Percentiles rank a stretch among this genome's conserved stretches.
Conservation (phyloP, 1,284 basidiomycete genomes). For the Crepidotus sp. region DNA sequence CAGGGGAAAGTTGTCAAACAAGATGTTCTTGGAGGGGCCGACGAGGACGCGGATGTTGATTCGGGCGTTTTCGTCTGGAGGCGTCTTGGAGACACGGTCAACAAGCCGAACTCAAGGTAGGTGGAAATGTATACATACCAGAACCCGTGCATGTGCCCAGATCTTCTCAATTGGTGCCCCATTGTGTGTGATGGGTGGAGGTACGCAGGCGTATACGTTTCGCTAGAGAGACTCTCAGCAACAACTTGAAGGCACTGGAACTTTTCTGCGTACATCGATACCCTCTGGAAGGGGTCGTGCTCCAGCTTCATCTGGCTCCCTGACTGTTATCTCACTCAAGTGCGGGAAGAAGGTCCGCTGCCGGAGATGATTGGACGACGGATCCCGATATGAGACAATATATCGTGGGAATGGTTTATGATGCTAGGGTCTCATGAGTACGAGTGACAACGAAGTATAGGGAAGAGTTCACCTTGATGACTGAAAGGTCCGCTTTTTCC, state of each 20-base stretch:
- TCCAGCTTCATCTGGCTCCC: conserved; percentile 1
- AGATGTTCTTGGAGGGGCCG: conserved; percentile 7
- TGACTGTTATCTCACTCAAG: conserved; percentile 2
- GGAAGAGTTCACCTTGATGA: conserved; percentile 1
- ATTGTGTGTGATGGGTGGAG: not conserved
- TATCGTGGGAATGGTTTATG: conserved; percentile 4
- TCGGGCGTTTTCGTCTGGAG: not conserved
- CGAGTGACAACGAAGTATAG: not conserved
- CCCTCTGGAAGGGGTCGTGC: conserved; percentile 4
- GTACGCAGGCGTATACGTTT: conserved; percentile 11
- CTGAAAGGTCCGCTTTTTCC: conserved; percentile 9
- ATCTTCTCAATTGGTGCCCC: conserved; percentile 4
- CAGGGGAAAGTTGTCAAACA: conserved; percentile 6
- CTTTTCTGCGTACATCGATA: not conserved
- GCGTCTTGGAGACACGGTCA: not conserved
- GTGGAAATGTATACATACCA: not conserved
- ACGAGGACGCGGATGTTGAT: conserved; percentile 8
- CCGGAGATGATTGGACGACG: not conserved
- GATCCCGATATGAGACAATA: conserved; percentile 7
- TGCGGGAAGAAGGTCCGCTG: conserved; percentile 9
- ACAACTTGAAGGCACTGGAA: not conserved
- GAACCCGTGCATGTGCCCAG: conserved; percentile 9
- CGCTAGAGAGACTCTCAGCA: not conserved
- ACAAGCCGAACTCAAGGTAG: not conserved
- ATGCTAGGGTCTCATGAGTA: not conserved